phyloP scores from a whole-genome alignment of 345 rosid species.

The Murraya paniculata region DNA sequence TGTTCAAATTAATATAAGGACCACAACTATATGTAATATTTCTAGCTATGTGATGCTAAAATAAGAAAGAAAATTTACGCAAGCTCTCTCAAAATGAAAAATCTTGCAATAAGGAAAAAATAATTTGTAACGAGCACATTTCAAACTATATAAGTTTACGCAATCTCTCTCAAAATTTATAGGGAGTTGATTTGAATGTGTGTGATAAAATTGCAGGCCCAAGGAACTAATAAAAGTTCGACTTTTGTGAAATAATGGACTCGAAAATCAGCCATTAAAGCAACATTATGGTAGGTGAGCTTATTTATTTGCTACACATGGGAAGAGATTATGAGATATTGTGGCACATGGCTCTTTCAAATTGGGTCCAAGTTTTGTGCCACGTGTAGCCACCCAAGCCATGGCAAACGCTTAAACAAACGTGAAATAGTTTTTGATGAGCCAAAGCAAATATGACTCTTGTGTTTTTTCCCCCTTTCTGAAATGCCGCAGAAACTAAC shows the following conservation, averaged over 20 bases:
- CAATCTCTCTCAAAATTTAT: no score
- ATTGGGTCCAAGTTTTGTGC: background rate
- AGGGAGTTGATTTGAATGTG: background rate
- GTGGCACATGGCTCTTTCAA: background rate
- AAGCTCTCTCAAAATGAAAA: background rate
- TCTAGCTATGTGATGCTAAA: no score
- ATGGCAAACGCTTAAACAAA: background rate
- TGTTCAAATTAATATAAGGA: no score
- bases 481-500: background rate
- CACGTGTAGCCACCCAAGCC: background rate
- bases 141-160: background rate
- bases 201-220: background rate
- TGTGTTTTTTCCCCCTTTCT: background rate
- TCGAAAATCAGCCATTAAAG: background rate
- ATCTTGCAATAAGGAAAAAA: background rate
- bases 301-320: background rate
- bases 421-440: background rate
- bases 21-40: no score
- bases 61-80: no score
- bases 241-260: slow-evolving; percentile 8
- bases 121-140: background rate
- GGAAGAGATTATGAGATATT: background rate
- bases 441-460: background rate
- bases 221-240: background rate
- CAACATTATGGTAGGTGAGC: slow-evolving; percentile 7